A percentile compares a stretch with the other conserved stretches of the same genome.
Evolutionary conservation across 1,284 basidiomycete genomes (phyloP).

Genomic region (Puccinia polysora): DNA sequence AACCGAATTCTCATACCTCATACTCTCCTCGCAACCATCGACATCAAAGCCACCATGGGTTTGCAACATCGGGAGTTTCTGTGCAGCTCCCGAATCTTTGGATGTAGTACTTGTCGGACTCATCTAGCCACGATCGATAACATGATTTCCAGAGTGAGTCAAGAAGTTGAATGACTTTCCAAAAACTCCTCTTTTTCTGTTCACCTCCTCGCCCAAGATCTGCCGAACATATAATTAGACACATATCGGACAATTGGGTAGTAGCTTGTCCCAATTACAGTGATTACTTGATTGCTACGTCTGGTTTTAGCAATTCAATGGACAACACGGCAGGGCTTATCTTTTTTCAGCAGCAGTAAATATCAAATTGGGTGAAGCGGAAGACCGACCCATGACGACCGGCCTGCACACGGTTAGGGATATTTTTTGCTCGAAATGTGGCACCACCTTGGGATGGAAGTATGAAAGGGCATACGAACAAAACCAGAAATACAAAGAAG

Average conservation of each 20-base stretch:
- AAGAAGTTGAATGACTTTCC: background rate
- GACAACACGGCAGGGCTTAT: constrained; percentile 90
- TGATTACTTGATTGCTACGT: background rate
- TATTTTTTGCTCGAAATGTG: constrained; percentile 85
- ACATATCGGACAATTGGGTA: background rate
- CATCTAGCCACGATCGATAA: constrained; percentile 88
- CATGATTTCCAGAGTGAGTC: constrained; percentile 81
- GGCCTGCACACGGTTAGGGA: constrained; percentile 94
- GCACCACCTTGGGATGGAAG: constrained; percentile 86
- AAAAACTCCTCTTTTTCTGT: background rate
- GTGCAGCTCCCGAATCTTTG: constrained; percentile 78
- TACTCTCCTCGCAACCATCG: background rate
- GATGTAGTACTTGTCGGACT: constrained; percentile 82
- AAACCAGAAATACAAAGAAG: constrained; percentile 95
- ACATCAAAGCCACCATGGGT: constrained; percentile 60
- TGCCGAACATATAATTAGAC: constrained; percentile 67
- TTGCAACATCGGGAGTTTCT: constrained; percentile 85
- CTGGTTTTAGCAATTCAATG: constrained; percentile 56
- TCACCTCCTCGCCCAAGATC: constrained; percentile 4
- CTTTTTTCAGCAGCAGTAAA: constrained; percentile 89
- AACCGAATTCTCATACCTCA: too few species aligned
- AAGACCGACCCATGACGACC: constrained; percentile 91
- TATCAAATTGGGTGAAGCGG: constrained; percentile 75
- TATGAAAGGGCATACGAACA: constrained; percentile 87
- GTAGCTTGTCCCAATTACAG: constrained; percentile 1